These are phyloP conservation scores for Aspergillus viridinutans DNA, from an alignment of 2,329 filamentous ascomycete species.

Conservation along the genomic window DNA sequence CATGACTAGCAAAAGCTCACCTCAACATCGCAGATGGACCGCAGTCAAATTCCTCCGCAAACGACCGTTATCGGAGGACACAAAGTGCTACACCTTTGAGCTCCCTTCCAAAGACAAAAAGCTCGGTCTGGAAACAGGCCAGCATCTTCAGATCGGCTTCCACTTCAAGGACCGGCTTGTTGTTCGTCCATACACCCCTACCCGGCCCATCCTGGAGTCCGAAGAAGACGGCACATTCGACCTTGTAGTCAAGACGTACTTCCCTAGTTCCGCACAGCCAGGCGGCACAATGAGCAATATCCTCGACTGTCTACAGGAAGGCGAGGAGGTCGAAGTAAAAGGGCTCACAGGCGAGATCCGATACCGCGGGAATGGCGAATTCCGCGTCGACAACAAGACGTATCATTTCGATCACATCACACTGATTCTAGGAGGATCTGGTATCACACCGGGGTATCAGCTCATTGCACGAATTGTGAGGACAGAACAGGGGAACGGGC, in stretches of 20 bases:
- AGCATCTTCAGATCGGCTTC: constrained; percentile 53
- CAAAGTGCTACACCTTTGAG: constrained; percentile 10
- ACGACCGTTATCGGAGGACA: constrained; percentile 41
- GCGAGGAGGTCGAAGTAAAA: constrained; percentile 49
- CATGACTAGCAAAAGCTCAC: not conserved
- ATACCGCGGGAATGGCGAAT: constrained; percentile 46
- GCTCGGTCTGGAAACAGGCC: constrained; percentile 48
- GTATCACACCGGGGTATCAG: constrained; percentile 51
- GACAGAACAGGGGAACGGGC: constrained; percentile 38
- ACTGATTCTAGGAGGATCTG: constrained; percentile 49
- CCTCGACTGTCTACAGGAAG: constrained; percentile 47
- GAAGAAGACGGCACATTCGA: constrained; percentile 47
- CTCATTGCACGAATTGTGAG: constrained; percentile 44
- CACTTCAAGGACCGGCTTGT: constrained; percentile 51
- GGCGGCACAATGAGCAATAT: constrained; percentile 54
- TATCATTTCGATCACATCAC: constrained; percentile 43
- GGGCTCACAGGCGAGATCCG: constrained; percentile 50
- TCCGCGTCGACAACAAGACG: constrained; percentile 43
- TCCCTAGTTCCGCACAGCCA: constrained; percentile 44
- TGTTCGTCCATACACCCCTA: constrained; percentile 50
- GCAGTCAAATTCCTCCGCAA: constrained; percentile 42
- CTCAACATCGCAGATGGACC: constrained; percentile 37
- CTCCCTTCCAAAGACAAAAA: constrained; percentile 34
- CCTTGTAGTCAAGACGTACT: constrained; percentile 51
- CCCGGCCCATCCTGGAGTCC: constrained; percentile 39